Evolutionary conservation across 1,139 yeast genomes (phyloP).

Genomic region (Zygosaccharomyces pseudobailii): DNA sequence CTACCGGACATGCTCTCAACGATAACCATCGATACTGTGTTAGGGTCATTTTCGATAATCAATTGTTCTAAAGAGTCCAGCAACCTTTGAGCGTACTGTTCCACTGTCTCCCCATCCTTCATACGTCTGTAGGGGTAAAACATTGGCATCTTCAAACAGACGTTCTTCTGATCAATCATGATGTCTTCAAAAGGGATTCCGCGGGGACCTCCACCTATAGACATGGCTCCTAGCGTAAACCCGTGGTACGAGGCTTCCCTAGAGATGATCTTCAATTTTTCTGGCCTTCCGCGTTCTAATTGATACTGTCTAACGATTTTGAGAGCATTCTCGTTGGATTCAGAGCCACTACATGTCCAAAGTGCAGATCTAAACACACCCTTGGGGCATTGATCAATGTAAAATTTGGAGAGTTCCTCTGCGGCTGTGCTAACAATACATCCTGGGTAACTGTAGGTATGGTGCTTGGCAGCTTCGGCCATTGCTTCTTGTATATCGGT

Average conservation of each 20-base stretch:
- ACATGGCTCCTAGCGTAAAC: conserved; percentile 50
- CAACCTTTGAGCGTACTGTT: conserved; percentile 45
- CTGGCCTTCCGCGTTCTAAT: conserved; percentile 45
- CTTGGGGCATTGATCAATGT: conserved; percentile 49
- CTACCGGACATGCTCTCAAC: conserved; percentile 58
- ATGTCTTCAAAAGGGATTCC: conserved; percentile 42
- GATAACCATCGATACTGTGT: conserved; percentile 49
- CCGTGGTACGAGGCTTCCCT: conserved; percentile 57
- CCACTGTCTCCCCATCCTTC: conserved; percentile 45
- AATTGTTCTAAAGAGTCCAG: conserved; percentile 46
- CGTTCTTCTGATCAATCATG: conserved; percentile 25
- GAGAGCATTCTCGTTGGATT: conserved; percentile 55
- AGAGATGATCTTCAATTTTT: conserved; percentile 48
- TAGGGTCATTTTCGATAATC: conserved; percentile 48
- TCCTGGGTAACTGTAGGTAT: conserved; percentile 46
- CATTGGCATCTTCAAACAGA: conserved; percentile 35
- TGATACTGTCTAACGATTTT: conserved; percentile 54
- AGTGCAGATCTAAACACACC: conserved; percentile 52
- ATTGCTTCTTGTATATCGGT: conserved; percentile 47
- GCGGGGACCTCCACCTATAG: conserved; percentile 45
- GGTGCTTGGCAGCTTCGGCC: conserved; percentile 44
- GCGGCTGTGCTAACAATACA: conserved; percentile 42
- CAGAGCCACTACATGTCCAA: conserved; percentile 60
- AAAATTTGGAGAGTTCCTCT: conserved; percentile 49
- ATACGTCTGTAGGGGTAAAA: conserved; percentile 49